Conservation (phyloP, 306 rosid genomes). For the Myrica gale region DNA sequence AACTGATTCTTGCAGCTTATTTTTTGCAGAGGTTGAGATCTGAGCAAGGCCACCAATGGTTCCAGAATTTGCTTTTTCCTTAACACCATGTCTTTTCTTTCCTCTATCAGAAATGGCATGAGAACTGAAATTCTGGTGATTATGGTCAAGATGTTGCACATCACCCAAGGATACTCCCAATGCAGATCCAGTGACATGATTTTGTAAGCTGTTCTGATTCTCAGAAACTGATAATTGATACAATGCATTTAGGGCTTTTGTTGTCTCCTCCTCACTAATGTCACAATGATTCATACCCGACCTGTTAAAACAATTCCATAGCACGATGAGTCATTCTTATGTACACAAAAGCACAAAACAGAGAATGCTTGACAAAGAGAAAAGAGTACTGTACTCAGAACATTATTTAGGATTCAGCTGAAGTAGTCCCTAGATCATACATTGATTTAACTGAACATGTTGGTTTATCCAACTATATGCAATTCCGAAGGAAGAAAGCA, state of each 20-base stretch:
- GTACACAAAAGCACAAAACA: neutral
- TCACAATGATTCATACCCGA: slow-evolving; percentile 76
- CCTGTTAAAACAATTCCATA: slow-evolving; percentile 46
- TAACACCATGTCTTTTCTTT: slow-evolving; percentile 47
- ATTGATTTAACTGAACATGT: slow-evolving; percentile 20
- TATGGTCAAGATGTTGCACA: slow-evolving; percentile 38
- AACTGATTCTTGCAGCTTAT: slow-evolving; percentile 36
- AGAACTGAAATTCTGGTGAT: slow-evolving; percentile 32
- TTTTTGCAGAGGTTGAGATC: slow-evolving; percentile 36
- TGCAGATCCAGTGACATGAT: slow-evolving; percentile 39
- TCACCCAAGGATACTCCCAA: slow-evolving; percentile 30
- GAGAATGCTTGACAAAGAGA: neutral
- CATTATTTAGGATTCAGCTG: slow-evolving; percentile 22
- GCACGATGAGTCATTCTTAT: slow-evolving; percentile 10
- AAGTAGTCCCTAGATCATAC: slow-evolving; percentile 9
- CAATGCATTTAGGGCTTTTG: slow-evolving; percentile 45
- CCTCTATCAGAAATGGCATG: slow-evolving; percentile 36
- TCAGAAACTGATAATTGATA: slow-evolving; percentile 54
- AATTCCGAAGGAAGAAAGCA: slow-evolving; percentile 32
- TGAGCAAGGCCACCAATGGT: slow-evolving; percentile 26
- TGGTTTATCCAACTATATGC: slow-evolving; percentile 19
- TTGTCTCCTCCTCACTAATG: slow-evolving; percentile 71
- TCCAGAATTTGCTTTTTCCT: slow-evolving; percentile 41
- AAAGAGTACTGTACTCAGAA: neutral
- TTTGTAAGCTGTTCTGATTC: slow-evolving; percentile 42